Evolutionary conservation across 495 filamentous ascomycete genomes (phyloP).

Genomic region (Pyrenopolyporus hunteri): DNA sequence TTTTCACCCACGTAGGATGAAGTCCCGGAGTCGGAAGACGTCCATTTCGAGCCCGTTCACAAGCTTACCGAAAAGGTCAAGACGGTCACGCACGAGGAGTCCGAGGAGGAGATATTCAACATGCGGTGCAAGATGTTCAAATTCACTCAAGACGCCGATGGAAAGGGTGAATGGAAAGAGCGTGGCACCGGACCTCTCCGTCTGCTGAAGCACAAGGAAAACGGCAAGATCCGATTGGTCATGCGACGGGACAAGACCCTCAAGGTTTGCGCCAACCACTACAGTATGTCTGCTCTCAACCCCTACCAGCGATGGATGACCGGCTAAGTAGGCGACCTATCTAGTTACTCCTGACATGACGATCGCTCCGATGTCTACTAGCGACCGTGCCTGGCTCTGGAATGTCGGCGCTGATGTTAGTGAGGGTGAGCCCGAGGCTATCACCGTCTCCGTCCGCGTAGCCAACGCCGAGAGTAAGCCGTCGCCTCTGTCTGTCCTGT

Average conservation of each 20-base stretch:
- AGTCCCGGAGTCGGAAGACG: slow-evolving; percentile 81
- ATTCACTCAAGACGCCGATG: slow-evolving; percentile 77
- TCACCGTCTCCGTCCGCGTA: slow-evolving; percentile 96
- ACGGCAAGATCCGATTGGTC: slow-evolving; percentile 94
- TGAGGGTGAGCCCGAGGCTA: slow-evolving; percentile 95
- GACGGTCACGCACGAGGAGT: slow-evolving; percentile 97
- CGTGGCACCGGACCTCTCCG: slow-evolving; percentile 96
- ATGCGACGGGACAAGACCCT: slow-evolving; percentile 99
- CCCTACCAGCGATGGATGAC: neutral
- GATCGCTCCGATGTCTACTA: slow-evolving; percentile 95
- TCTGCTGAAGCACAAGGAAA: slow-evolving; percentile 97
- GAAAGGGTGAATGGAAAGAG: slow-evolving; percentile 93
- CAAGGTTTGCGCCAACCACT: slow-evolving; percentile 99
- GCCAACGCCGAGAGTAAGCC: slow-evolving; percentile 94
- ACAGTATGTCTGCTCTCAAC: slow-evolving; percentile 68
- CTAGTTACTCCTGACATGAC: slow-evolving; percentile 98
- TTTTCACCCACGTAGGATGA: slow-evolving; percentile 59
- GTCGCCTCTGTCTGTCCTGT: neutral
- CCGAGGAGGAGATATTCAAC: slow-evolving; percentile 96
- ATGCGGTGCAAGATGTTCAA: slow-evolving; percentile 99
- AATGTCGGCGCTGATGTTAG: slow-evolving; percentile 97
- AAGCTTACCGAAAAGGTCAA: slow-evolving; percentile 95
- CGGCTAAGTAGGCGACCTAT: slow-evolving; percentile 13
- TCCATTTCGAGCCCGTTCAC: slow-evolving; percentile 96
- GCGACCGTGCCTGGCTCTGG: slow-evolving; percentile 99